These are phyloP conservation scores for Sclerotiophoma versabilis DNA, from an alignment of 2,329 filamentous ascomycete species.

Conservation along the genomic window DNA sequence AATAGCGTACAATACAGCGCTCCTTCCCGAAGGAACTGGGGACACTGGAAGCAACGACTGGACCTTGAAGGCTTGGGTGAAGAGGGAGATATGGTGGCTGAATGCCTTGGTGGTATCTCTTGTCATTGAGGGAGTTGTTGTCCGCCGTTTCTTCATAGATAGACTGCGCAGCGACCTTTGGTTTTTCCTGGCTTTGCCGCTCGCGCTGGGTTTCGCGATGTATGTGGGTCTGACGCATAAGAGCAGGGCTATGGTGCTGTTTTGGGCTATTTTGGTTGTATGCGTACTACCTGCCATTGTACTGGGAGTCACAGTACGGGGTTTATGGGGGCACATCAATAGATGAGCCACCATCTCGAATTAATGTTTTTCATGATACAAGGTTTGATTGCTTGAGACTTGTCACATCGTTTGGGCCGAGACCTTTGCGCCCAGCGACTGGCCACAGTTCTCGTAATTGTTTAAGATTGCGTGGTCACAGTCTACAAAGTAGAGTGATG, in stretches of 20 bases:
- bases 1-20: conserved; percentile 22
- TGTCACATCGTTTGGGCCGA: too few species aligned
- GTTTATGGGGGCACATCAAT: neutral
- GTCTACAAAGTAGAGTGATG: too few species aligned
- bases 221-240: conserved; percentile 2
- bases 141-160: neutral
- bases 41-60: neutral
- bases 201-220: conserved; percentile 5
- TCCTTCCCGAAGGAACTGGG: neutral
- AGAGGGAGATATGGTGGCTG: conserved; percentile 6
- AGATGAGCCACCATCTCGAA: too few species aligned
- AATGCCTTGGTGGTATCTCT: neutral
- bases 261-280: conserved; percentile 1
- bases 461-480: too few species aligned
- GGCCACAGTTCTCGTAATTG: too few species aligned
- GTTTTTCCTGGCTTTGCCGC: neutral
- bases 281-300: conserved; percentile 3
- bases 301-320: neutral
- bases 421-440: too few species aligned
- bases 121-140: neutral
- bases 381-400: too few species aligned
- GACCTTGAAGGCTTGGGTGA: neutral
- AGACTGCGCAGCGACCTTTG: neutral
- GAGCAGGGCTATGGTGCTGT: conserved; percentile 6
- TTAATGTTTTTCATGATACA: too few species aligned